Conservation (phyloP, 257 asterid genomes). For the Forsythia suspensa region DNA sequence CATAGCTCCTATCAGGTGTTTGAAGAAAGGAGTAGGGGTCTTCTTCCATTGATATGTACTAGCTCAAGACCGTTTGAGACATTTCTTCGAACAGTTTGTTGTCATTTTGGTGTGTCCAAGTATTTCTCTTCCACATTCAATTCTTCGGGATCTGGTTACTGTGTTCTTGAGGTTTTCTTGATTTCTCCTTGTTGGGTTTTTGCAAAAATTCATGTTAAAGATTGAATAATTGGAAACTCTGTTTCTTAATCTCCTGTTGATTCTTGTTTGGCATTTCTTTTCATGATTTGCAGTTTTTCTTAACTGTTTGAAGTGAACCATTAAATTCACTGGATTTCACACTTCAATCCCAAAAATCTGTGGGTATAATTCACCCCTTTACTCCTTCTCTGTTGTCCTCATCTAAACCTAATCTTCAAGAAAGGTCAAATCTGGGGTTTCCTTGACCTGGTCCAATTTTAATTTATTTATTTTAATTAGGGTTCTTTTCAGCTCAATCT, state of each 20-base stretch:
- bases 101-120: conserved; percentile 12
- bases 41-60: conserved; percentile 22
- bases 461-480: conserved; percentile 20
- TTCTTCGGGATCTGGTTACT: conserved; percentile 55
- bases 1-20: conserved; percentile 23
- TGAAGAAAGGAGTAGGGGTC: conserved; percentile 9
- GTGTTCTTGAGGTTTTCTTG: conserved; percentile 11
- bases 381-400: not conserved
- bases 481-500: conserved; percentile 28
- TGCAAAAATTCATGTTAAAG: conserved; percentile 15
- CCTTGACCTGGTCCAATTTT: conserved; percentile 41
- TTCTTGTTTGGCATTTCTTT: not conserved
- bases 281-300: not conserved
- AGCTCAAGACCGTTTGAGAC: conserved; percentile 26
- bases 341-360: not conserved
- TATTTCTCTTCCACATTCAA: conserved; percentile 4
- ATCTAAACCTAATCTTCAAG: conserved; percentile 16
- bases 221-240: conserved; percentile 37
- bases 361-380: not conserved
- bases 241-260: conserved; percentile 26
- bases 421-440: conserved; percentile 49
- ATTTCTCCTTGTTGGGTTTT: conserved; percentile 17
- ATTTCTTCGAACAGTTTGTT: not conserved
- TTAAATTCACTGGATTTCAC: not conserved
- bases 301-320: not conserved